phyloP scores from a whole-genome alignment of 768 basidiomycete species.

The Sarcodon sp. region DNA sequence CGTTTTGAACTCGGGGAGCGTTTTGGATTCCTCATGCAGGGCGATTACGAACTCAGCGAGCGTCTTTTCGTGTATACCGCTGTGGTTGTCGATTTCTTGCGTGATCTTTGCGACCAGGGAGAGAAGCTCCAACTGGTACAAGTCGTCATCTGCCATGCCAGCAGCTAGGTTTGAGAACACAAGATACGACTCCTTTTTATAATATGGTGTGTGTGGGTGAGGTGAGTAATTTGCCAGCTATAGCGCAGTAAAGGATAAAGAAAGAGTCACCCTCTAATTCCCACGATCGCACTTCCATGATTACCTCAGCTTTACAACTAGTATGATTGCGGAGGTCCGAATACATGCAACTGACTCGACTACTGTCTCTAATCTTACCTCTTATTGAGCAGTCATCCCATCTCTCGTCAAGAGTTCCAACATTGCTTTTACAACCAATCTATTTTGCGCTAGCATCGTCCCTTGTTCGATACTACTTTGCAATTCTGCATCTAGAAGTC shows the following conservation, averaged over 20 bases:
- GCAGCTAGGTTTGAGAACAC: slow-evolving; percentile 3
- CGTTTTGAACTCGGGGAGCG: slow-evolving; percentile 66
- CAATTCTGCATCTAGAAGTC: slow-evolving; percentile 59
- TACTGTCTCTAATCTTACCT: too few species aligned
- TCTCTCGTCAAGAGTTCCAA: slow-evolving; percentile 24
- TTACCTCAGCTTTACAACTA: background rate
- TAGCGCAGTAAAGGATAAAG: too few species aligned
- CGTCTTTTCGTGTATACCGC: slow-evolving; percentile 78
- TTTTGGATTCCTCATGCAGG: slow-evolving; percentile 76
- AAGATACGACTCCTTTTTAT: slow-evolving; percentile 5
- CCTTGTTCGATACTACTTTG: slow-evolving; percentile 53
- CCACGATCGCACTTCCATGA: background rate
- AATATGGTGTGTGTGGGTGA: background rate
- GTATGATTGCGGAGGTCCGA: too few species aligned
- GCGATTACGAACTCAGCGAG: slow-evolving; percentile 91
- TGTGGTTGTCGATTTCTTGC: slow-evolving; percentile 86
- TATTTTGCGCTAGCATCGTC: slow-evolving; percentile 30
- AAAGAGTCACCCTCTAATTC: background rate
- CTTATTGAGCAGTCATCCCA: slow-evolving; percentile 12
- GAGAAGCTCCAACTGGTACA: slow-evolving; percentile 88
- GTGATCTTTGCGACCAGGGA: slow-evolving; percentile 87
- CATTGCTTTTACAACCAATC: slow-evolving; percentile 38
- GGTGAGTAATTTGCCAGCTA: too few species aligned
- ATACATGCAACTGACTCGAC: too few species aligned
- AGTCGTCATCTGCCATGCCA: slow-evolving; percentile 58